Evolutionary conservation across 139 green algal species (phyloP), one percentile per base, ranked within the genome.

Genomic region (Tetraselmis striata): DNA sequence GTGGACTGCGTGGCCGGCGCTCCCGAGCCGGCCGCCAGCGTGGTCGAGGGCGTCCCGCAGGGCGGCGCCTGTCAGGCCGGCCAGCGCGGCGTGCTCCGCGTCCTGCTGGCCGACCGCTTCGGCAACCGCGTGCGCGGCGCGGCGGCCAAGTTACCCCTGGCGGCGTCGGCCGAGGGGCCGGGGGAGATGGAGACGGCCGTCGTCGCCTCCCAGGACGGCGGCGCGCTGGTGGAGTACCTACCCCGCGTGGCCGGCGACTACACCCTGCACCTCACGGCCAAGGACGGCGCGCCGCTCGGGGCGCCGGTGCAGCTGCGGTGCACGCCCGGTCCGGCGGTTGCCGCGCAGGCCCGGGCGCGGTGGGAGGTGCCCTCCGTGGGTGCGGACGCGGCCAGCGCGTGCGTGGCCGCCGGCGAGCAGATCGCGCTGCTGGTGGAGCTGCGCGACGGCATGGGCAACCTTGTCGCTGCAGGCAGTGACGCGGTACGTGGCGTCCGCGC

Each of bases 31-130:
- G 80, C 59, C 1, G 30, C 28, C 80, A 75, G 80, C 67, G 24
- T 26, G 30, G 67, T 83, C 31, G 80, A 78, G 45, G 80, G 80
- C 67, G 27, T 32, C 59, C 1, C 59, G 59, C 24, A 58, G 59
- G 59, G 30, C 29, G 2, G 80, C 80, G 1, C 2, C 22, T 0
- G 78, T 79, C 67, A 26, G 24, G 32, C 26, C 76, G 29, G 58
- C 25, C 32, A 29, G 23, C 32, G 26, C 31, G 22, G 75, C 76
- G 31, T 24, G 2, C 28, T 84, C 1, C 32, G 30, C 1, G 27
- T 84, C 1, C 23, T 28, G 26, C 28, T 58, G 25, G 45, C 29
- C 0, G 81, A 84, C 58, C 32, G n/a, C n/a, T 81, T 80, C 29
- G 32, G 31, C 24, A 84, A 84, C 76, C 76, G 30, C 32, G n/a